Evolutionary conservation across 805 yeast species (phyloP).

Genomic region (Ogataea corticis): DNA sequence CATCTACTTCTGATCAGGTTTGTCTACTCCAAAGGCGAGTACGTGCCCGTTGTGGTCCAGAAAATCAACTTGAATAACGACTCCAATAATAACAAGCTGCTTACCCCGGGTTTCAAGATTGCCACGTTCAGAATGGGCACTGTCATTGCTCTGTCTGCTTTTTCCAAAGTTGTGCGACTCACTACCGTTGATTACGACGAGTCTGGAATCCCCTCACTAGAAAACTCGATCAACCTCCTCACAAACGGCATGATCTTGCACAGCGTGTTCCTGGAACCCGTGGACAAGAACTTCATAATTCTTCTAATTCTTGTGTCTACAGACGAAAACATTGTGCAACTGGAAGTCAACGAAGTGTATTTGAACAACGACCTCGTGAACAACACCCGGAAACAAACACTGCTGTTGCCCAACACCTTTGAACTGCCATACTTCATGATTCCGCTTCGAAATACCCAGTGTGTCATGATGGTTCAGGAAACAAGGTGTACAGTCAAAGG

Average conservation of each 20-base stretch:
- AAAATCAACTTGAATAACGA: slow-evolving; percentile 10
- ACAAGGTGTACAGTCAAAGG: slow-evolving; percentile 26
- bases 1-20: slow-evolving; percentile 25
- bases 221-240: slow-evolving; percentile 23
- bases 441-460: slow-evolving; percentile 25
- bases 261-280: slow-evolving; percentile 26
- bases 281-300: slow-evolving; percentile 21
- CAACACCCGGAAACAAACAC: slow-evolving; percentile 21
- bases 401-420: slow-evolving; percentile 26
- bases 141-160: slow-evolving; percentile 28
- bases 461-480: slow-evolving; percentile 30
- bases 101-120: slow-evolving; percentile 21
- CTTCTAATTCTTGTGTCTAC: slow-evolving; percentile 26
- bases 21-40: slow-evolving; percentile 11
- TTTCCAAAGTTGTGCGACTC: slow-evolving; percentile 23
- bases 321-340: slow-evolving; percentile 21
- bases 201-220: slow-evolving; percentile 20
- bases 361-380: slow-evolving; percentile 12
- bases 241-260: slow-evolving; percentile 27
- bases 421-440: slow-evolving; percentile 31
- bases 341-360: slow-evolving; percentile 29
- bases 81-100: slow-evolving; percentile 10
- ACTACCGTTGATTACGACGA: slow-evolving; percentile 19
- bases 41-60: slow-evolving; percentile 28
- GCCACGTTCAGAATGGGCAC: slow-evolving; percentile 18